phyloP scores from a whole-genome alignment of 176 grass and related monocot species.

The Zoysia japonica region DNA sequence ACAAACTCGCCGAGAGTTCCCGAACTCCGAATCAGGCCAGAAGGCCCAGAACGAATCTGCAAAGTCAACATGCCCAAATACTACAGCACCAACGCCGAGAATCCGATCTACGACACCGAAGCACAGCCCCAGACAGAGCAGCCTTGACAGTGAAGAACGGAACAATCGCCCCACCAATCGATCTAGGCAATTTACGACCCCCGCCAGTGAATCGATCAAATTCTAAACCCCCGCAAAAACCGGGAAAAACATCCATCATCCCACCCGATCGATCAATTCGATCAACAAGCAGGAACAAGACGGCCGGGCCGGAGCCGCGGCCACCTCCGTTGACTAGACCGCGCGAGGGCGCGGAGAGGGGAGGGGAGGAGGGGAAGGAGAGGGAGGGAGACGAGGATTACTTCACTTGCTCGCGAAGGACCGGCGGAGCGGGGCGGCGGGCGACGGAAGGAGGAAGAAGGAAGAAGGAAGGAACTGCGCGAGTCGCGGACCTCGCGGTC shows the following conservation, averaged over 20 bases:
- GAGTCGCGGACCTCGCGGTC: not conserved
- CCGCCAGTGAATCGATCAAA: not conserved
- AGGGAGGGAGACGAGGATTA: not conserved
- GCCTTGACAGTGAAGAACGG: not conserved
- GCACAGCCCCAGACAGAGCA: not conserved
- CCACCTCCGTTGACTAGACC: no score
- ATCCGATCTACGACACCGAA: not conserved
- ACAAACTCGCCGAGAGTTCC: not conserved
- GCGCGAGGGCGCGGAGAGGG: no score
- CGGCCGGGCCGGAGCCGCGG: not conserved
- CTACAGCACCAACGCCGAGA: no score
- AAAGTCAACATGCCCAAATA: not conserved
- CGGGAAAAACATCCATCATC: no score
- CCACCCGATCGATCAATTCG: not conserved
- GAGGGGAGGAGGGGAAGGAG: not conserved
- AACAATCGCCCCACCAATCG: not conserved
- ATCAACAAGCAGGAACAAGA: not conserved
- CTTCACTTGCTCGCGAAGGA: conserved; percentile 20
- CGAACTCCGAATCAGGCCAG: not conserved
- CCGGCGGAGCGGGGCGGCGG: not conserved
- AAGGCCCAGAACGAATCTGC: not conserved
- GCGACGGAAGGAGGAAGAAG: not conserved
- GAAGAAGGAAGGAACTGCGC: not conserved
- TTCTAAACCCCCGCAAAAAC: not conserved
- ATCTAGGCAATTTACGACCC: not conserved